Base-by-base conservation (phyloP, 164 flowering plant species). In the Tinospora cordifolia region DNA sequence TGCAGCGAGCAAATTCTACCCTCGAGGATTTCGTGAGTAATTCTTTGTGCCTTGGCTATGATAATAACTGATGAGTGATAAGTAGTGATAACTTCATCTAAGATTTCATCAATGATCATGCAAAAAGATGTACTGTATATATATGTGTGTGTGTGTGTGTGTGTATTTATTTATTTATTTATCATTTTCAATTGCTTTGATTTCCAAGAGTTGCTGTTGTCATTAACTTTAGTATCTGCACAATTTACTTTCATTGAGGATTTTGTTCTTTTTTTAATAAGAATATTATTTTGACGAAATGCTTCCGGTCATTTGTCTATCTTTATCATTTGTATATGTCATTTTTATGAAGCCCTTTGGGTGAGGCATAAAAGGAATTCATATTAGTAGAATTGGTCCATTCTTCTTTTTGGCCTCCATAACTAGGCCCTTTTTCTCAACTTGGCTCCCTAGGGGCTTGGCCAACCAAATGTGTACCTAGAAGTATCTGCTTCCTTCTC, bases 11-110 rank as follows among this genome's bases (percentile, higher is more conserved):
- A 41, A 94, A 88, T 83, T 92, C 99, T 68, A 94, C 96, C 17
- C 88, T 94, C 62, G 95, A 94, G 80, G 99, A 94, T 82, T 94
- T 94, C 82, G 99, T 94, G 81, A 89, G 99, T 66, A 51, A 40
- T 68, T 71, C 30, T 62, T 41, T 49, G 36, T 36, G 60, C 51
- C 57, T 51, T 67, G 21, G 72, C 25, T 65, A 34, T n/a, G 25
- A n/a, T 21, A 2, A 36, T 47, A 60, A 19, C 11, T 44, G 36
- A 24, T 24, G 8, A 24, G 36, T 30, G 36, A 30, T 30, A 4
- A 30, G 27, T 9, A 30, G 27, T 9, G 21, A 21, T 12, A 5
- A n/a, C 34, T 7, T 54, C 7, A 2, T 54, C 36, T 69, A 41
- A 54, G 21, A 38, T 66, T 66, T 17, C 40, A 24, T 11, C 25